Evolutionary conservation across 306 rosid species (phyloP).

Genomic region (Purshia tridentata): DNA sequence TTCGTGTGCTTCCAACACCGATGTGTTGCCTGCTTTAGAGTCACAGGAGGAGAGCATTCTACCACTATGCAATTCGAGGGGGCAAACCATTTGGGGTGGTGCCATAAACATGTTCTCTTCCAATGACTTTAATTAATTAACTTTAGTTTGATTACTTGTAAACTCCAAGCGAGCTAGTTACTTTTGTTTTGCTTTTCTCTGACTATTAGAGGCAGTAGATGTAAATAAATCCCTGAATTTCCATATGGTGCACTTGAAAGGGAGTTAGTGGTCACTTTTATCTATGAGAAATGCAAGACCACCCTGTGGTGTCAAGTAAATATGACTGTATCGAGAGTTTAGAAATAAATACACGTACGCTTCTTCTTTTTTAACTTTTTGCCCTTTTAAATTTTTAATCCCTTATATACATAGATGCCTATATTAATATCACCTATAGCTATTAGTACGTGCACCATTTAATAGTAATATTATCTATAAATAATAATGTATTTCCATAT

Average conservation of each 20-base stretch:
- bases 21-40: slow-evolving; percentile 39
- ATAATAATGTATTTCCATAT: too few species aligned
- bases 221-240: neutral
- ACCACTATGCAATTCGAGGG: slow-evolving; percentile 35
- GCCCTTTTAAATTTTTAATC: too few species aligned
- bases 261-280: neutral
- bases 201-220: neutral
- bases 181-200: slow-evolving; percentile 1
- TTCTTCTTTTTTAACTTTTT: too few species aligned
- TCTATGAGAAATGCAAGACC: neutral
- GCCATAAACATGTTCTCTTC: slow-evolving; percentile 32
- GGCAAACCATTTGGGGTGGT: slow-evolving; percentile 41
- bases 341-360: neutral
- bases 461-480: too few species aligned
- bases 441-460: too few species aligned
- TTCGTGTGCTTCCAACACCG: slow-evolving; percentile 24
- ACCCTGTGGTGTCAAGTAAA: neutral
- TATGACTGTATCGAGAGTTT: neutral
- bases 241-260: neutral
- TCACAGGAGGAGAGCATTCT: slow-evolving; percentile 41
- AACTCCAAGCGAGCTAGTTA: neutral
- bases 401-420: too few species aligned
- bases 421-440: too few species aligned
- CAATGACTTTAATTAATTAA: slow-evolving; percentile 18
- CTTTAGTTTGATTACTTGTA: neutral